Percentiles rank a stretch among this genome's conserved stretches.
Conservation (phyloP, 1,284 basidiomycete species). For the Peniophora sp. region DNA sequence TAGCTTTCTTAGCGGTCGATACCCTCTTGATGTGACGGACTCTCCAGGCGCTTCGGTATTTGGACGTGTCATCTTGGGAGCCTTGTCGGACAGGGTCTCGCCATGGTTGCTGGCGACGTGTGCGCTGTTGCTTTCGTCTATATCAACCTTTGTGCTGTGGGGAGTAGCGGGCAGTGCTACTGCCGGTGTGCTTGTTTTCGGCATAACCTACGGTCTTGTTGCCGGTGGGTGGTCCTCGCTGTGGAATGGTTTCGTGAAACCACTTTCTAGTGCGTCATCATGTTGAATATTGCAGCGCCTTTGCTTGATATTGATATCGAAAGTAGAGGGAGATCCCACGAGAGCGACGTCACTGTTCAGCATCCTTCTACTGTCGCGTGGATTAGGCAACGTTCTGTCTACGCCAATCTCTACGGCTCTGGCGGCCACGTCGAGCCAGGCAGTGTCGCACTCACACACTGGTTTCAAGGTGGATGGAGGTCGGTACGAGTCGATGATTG, state of each 20-base stretch:
- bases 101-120: conserved; percentile 16
- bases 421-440: not conserved
- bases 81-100: conserved; percentile 15
- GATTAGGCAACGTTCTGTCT: conserved; percentile 16
- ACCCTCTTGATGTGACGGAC: not conserved
- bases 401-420: conserved; percentile 12
- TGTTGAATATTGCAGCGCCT: not conserved
- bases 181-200: conserved; percentile 17
- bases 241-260: conserved; percentile 17
- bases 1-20: no score
- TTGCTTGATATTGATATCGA: not conserved
- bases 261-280: conserved; percentile 12
- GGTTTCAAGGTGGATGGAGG: conserved; percentile 22
- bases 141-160: conserved; percentile 19
- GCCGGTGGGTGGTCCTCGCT: conserved; percentile 21
- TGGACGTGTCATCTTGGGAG: conserved; percentile 16
- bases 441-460: not conserved
- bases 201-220: conserved; percentile 16
- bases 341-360: conserved; percentile 19
- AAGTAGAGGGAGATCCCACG: conserved; percentile 19
- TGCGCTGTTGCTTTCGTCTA: conserved; percentile 12
- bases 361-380: conserved; percentile 20
- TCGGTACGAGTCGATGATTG: conserved; percentile 24
- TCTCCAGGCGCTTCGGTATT: conserved; percentile 12
- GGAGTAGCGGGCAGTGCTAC: conserved; percentile 16